Evolutionary conservation across 2,329 filamentous ascomycete genomes (phyloP).

Genomic region (Aspergillus eucalypticola): DNA sequence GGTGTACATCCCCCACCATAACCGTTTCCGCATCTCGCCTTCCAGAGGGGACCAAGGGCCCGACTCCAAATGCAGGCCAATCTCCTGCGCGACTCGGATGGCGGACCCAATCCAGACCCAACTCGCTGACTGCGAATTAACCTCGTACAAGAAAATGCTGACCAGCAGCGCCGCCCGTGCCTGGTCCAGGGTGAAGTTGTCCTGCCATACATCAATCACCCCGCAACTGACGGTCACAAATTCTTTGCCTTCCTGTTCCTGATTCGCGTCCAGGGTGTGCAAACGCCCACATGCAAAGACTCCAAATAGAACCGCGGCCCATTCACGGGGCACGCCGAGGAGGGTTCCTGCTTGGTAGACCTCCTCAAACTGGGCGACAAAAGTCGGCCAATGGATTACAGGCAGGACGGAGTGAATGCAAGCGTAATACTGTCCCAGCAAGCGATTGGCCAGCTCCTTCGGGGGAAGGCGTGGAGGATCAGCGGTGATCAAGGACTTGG

Average conservation of each 20-base stretch:
- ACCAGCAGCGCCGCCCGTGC: conserved; percentile 71
- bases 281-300: conserved; percentile 81
- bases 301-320: conserved; percentile 78
- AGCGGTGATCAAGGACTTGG: conserved; percentile 53
- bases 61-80: conserved; percentile 76
- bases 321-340: conserved; percentile 64
- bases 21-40: conserved; percentile 78
- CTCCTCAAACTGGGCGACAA: conserved; percentile 72
- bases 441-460: conserved; percentile 66
- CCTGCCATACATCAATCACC: conserved; percentile 77
- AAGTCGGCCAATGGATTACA: conserved; percentile 83
- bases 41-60: conserved; percentile 74
- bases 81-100: conserved; percentile 76
- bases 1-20: conserved; percentile 94
- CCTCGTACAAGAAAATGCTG: conserved; percentile 78
- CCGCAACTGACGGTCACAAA: conserved; percentile 71
- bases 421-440: conserved; percentile 73
- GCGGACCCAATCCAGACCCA: conserved; percentile 84
- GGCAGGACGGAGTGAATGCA: conserved; percentile 80
- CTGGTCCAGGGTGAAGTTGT: conserved; percentile 74
- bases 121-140: conserved; percentile 80
- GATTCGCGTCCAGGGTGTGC: conserved; percentile 61
- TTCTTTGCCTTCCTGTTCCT: conserved; percentile 61
- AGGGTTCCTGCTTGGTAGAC: conserved; percentile 69
- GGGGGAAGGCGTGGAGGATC: conserved; percentile 68